phyloP scores from a whole-genome alignment of 371 early-diverging fungal genomes.

The Actinomortierella wolfii region DNA sequence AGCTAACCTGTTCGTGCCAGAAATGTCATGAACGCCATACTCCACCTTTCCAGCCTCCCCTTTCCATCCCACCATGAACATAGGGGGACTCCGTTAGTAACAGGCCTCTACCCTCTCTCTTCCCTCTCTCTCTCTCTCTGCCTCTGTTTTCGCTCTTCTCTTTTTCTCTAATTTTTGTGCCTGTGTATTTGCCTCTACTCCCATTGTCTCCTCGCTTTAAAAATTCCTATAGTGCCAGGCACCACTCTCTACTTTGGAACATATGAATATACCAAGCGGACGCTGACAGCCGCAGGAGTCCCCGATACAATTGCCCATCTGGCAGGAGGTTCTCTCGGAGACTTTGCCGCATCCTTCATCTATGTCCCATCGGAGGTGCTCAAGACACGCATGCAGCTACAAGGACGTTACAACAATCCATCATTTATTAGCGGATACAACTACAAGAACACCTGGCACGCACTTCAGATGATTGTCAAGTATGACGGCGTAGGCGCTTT shows the following conservation, averaged over 20 bases:
- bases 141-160: not conserved
- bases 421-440: conserved; percentile 78
- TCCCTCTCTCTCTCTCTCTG: too few species aligned
- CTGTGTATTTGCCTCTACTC: not conserved
- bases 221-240: conserved; percentile 70
- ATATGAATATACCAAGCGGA: conserved; percentile 76
- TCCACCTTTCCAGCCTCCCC: too few species aligned
- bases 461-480: conserved; percentile 70
- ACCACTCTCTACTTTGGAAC: conserved; percentile 77
- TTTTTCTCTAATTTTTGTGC: too few species aligned
- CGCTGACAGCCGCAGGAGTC: conserved; percentile 55
- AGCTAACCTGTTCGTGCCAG: too few species aligned
- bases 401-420: conserved; percentile 80
- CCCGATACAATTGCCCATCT: conserved; percentile 72
- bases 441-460: conserved; percentile 75
- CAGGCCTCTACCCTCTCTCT: too few species aligned
- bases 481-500: conserved; percentile 66
- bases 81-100: too few species aligned
- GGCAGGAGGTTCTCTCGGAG: conserved; percentile 72
- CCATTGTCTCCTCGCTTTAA: conserved; percentile 4
- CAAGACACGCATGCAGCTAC: conserved; percentile 82
- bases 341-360: conserved; percentile 71
- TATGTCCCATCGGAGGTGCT: conserved; percentile 84
- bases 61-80: too few species aligned
- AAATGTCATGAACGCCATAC: too few species aligned